A percentile compares a stretch with the other conserved stretches of the same genome.
Conservation (phyloP, 495 filamentous ascomycete species). For the Delitschia confertaspora region DNA sequence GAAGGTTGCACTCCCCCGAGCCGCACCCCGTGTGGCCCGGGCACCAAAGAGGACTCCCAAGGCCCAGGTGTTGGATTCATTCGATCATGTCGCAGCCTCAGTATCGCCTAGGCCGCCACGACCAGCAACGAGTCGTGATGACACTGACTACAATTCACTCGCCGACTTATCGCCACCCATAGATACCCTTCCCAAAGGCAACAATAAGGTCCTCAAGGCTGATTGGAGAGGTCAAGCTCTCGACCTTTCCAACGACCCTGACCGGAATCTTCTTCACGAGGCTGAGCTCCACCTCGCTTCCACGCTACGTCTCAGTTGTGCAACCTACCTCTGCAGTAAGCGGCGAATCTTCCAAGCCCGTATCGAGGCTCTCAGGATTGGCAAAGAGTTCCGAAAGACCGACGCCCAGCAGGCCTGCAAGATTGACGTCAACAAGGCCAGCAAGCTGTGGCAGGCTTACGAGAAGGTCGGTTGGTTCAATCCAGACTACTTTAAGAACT, state of each 20-base stretch:
- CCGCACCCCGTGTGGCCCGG: slow-evolving; percentile 22
- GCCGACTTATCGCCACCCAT: slow-evolving; percentile 69
- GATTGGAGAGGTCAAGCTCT: slow-evolving; percentile 81
- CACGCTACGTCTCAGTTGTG: slow-evolving; percentile 74
- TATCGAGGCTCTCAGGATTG: slow-evolving; percentile 55
- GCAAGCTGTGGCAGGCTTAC: slow-evolving; percentile 87
- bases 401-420: slow-evolving; percentile 94
- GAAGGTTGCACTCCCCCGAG: slow-evolving; percentile 24
- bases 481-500: slow-evolving; percentile 48
- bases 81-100: slow-evolving; percentile 15
- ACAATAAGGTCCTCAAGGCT: slow-evolving; percentile 63
- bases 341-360: slow-evolving; percentile 80
- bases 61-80: slow-evolving; percentile 21
- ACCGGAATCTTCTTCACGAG: slow-evolving; percentile 65
- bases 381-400: slow-evolving; percentile 94
- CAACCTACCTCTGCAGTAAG: slow-evolving; percentile 91
- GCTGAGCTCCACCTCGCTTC: slow-evolving; percentile 73
- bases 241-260: slow-evolving; percentile 70
- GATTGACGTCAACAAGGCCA: slow-evolving; percentile 98
- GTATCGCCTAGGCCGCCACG: slow-evolving; percentile 29
- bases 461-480: slow-evolving; percentile 86
- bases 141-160: slow-evolving; percentile 75
- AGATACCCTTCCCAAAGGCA: slow-evolving; percentile 50
- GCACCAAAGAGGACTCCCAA: slow-evolving; percentile 24
- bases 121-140: slow-evolving; percentile 57